Evolutionary conservation across 441 rosid genomes (phyloP).

Genomic region (Aleurites moluccanus): DNA sequence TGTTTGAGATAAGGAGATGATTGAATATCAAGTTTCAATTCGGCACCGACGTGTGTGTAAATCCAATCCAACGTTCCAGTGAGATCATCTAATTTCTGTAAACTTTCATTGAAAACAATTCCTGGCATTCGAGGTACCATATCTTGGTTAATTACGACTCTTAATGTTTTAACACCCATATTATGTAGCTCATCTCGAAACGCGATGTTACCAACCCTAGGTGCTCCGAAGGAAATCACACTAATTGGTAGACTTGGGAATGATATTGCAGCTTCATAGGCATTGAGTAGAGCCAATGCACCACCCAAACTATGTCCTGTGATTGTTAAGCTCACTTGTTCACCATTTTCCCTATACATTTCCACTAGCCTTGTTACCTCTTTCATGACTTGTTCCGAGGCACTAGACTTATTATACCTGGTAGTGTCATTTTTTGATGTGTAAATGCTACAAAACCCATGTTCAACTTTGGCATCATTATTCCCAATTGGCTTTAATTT

Average conservation of each 20-base stretch:
- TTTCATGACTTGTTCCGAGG: conserved; percentile 68
- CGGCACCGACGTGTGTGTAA: conserved; percentile 41
- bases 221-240: conserved; percentile 49
- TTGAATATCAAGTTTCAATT: conserved; percentile 29
- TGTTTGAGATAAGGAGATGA: conserved; percentile 42
- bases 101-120: conserved; percentile 27
- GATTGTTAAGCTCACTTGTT: conserved; percentile 44
- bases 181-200: conserved; percentile 23
- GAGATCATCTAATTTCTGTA: conserved; percentile 14
- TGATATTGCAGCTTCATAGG: conserved; percentile 36
- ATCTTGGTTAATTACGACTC: conserved; percentile 44
- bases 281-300: conserved; percentile 44
- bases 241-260: conserved; percentile 31
- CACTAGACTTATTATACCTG: conserved; percentile 62
- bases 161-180: conserved; percentile 36
- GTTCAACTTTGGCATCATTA: conserved; percentile 40
- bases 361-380: conserved; percentile 41
- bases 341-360: conserved; percentile 31
- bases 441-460: conserved; percentile 65
- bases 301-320: conserved; percentile 56
- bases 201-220: conserved; percentile 45
- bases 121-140: conserved; percentile 44
- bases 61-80: conserved; percentile 28
- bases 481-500: neutral
- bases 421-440: conserved; percentile 53